phyloP scores from a whole-genome alignment of 2,329 filamentous ascomycete genomes.

The Fusarium sp. region DNA sequence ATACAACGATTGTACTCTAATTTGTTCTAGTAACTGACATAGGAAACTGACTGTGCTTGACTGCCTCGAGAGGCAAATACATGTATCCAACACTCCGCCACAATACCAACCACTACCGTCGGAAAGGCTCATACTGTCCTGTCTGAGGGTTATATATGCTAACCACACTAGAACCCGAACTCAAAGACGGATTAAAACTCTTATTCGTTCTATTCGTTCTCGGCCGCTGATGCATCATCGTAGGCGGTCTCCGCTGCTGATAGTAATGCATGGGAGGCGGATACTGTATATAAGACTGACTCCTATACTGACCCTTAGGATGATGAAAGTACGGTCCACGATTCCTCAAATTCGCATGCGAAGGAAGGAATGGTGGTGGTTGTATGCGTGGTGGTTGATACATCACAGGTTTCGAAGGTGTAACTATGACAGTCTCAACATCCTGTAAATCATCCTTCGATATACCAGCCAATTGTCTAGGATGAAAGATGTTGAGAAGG shows the following conservation, averaged over 20 bases:
- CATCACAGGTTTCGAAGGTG: neutral
- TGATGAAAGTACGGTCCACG: neutral
- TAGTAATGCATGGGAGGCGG: constrained; percentile 13
- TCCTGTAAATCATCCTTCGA: constrained; percentile 2
- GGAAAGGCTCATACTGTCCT: constrained; percentile 18
- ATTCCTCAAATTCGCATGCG: constrained; percentile 12
- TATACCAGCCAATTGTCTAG: constrained; percentile 2
- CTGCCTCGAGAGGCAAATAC: neutral
- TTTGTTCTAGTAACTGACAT: neutral
- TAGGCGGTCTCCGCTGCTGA: constrained; percentile 16
- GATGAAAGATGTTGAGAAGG: constrained; percentile 35
- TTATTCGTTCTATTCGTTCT: constrained; percentile 23
- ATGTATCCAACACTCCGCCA: neutral
- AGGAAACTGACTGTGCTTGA: neutral
- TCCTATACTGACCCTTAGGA: neutral
- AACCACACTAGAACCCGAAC: constrained; percentile 11
- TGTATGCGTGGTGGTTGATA: neutral
- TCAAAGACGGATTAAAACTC: constrained; percentile 19
- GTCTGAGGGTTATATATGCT: constrained; percentile 24
- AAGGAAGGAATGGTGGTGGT: constrained; percentile 4
- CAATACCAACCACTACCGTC: neutral
- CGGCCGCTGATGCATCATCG: constrained; percentile 7
- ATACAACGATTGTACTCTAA: neutral
- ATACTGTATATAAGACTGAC: constrained; percentile 15
- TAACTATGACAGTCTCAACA: neutral